Percentiles rank a stretch among this genome's conserved stretches.
Conservation (phyloP, 2,329 filamentous ascomycete species). For the Pseudocercospora fijiensis region DNA sequence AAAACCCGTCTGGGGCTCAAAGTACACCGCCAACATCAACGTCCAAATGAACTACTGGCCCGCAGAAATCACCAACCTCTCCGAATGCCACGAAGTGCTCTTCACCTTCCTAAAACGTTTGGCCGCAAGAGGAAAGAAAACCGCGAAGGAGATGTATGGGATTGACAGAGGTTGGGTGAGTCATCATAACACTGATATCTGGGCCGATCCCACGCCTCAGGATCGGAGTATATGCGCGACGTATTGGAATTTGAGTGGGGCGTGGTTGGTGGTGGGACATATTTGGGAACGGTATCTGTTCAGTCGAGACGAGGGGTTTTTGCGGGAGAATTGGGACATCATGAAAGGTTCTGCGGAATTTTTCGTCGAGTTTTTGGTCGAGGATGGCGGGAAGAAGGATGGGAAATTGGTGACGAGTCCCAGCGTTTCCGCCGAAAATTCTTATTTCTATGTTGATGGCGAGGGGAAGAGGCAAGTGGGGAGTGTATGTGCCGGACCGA, state of each 20-base stretch:
- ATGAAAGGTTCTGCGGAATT: not conserved
- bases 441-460: not conserved
- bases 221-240: conserved; percentile 3
- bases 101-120: not conserved
- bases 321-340: not conserved
- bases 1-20: conserved; percentile 52
- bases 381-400: not conserved
- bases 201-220: not conserved
- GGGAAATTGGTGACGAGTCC: not conserved
- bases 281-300: not conserved
- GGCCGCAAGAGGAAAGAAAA: not conserved
- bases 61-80: conserved; percentile 51
- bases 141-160: not conserved
- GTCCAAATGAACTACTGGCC: conserved; percentile 63
- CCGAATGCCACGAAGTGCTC: conserved; percentile 1
- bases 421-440: not conserved
- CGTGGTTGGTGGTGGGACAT: not conserved
- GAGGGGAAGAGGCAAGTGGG: not conserved
- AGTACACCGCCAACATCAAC: conserved; percentile 62
- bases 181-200: conserved; percentile 7
- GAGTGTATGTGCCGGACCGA: not conserved
- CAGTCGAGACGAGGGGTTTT: not conserved
- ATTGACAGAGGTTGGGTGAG: not conserved
- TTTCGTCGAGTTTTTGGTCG: not conserved
- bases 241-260: conserved; percentile 3